Base-by-base conservation (phyloP, 768 basidiomycete species). In the Cyathus striatus region DNA sequence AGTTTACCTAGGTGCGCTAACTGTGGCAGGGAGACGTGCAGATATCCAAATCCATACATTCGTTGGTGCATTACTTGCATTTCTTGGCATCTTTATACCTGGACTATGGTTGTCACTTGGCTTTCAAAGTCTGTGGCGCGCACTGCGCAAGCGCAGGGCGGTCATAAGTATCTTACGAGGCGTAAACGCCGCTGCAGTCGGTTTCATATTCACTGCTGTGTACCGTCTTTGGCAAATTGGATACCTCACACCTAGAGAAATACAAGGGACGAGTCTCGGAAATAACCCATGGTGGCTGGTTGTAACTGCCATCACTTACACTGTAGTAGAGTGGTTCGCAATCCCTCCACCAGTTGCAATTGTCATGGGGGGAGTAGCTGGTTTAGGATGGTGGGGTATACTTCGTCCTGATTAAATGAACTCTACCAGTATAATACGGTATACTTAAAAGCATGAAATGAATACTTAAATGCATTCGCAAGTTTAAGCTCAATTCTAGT, bases 221-320 rank as follows among this genome's bases (percentile, higher is more conserved):
- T 68, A 65, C 46, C 52, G 64, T 20, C 53, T 65, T 14, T 69
- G 63, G 63, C 58, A 66, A 48, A 60, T 66, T 38, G 65, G 66
- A 9, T 68, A 62, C 42, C 48, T 69, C 39, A 66, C 58, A 16
- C 49, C 54, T 10, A 39, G 48, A 21, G 47, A 56, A n/a, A 57
- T 39, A 14, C 39, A 45, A 18, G 62, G 64, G 26, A 52, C 52
- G 9, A 63, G 62, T 38, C 46, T 69, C 41, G 62, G 56, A 4
- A 43, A 57, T 9, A 66, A 76, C 40, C 72, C 72, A 2, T 76
- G 72, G 66, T 76, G 74, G 75, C 55, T 72, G 25, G 69, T 70
- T 14, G 58, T 74, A 34, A 61, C 68, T 1, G 60, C 63, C 1
- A 44, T 57, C 1, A 61, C 69, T 1, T 76, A 69, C 45, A 66